A percentile compares a stretch with the other conserved stretches of the same genome.
phyloP scores from a whole-genome alignment of 805 yeast species.

The Candida nanaspora region DNA sequence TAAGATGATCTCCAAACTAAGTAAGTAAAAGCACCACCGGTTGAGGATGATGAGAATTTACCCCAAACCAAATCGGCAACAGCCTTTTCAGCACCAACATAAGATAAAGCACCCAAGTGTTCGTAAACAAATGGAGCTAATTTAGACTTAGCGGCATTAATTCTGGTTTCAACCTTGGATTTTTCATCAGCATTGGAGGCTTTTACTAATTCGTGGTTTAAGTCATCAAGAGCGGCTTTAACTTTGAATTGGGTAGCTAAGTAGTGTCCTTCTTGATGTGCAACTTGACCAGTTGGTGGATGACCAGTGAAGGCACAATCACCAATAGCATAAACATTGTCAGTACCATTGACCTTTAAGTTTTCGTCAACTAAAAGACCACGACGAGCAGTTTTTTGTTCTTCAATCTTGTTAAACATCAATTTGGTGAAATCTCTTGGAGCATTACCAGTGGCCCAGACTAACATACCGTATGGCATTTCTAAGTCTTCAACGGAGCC shows the following conservation, averaged over 20 bases:
- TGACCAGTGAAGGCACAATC: constrained; percentile 50
- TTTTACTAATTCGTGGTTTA: constrained; percentile 31
- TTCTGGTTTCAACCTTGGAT: constrained; percentile 35
- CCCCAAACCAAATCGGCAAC: constrained; percentile 54
- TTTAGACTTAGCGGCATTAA: constrained; percentile 24
- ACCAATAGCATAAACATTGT: constrained; percentile 43
- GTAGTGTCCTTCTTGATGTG: constrained; percentile 47
- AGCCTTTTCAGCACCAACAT: constrained; percentile 50
- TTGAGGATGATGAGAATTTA: constrained; percentile 37
- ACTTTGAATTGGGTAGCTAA: constrained; percentile 37
- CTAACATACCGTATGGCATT: constrained; percentile 47
- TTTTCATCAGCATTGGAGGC: constrained; percentile 32
- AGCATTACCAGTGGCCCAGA: constrained; percentile 55
- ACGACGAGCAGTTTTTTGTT: constrained; percentile 47
- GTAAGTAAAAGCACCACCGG: constrained; percentile 49
- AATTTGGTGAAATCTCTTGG: constrained; percentile 40
- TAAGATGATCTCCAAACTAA: constrained; percentile 51
- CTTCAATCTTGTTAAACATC: constrained; percentile 38
- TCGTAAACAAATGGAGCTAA: constrained; percentile 35
- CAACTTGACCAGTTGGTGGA: constrained; percentile 54
- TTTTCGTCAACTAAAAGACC: constrained; percentile 44
- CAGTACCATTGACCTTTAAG: constrained; percentile 41
- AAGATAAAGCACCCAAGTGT: constrained; percentile 48
- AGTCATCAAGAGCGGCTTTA: constrained; percentile 35
- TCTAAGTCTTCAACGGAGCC: constrained; percentile 32